Evolutionary conservation across 768 basidiomycete genomes (phyloP), one percentile per base, ranked within the genome.

Genomic region (Lactarius hengduanensis): DNA sequence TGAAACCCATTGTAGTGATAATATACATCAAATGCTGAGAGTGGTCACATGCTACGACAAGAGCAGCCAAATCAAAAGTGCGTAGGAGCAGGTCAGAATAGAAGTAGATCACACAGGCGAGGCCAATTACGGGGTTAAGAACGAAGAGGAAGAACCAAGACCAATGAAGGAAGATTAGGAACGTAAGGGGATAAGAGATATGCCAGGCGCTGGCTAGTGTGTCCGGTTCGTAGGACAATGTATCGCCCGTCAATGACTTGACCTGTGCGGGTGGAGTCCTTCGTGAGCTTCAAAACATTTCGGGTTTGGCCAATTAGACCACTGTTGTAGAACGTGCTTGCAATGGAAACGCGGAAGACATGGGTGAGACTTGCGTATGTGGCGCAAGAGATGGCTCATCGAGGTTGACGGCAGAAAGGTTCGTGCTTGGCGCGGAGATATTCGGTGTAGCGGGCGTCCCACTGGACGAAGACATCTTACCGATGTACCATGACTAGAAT

Each of bases 401-500:
- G 40, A 65, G 63, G 56, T 67, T 71, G 30, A 71, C 69, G 13
- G 74, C 64, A 3, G 74, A 62, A 26, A 60, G 53, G 2, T 69
- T 72, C 22, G 64, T 61, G n/a, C 66, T 54, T 5, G 72, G 79
- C 61, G 70, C 81, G 15, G 77, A 81, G 77, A 84, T 66, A 82
- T 71, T 82, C 73, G 75, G 86, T 71, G 78, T 87, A 3, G 76
- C 72, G 2, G 80, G 79, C 1, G 75, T 79, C 8, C 75, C 79
- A 8, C 76, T 72, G 0, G 78, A 74, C 6, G 82, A 75, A 5
- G 83, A 80, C 32, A 92, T 86, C 76, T 96, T 97, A 61, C 95
- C 94, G 67, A 96, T 94, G 75, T 93, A 96, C 96, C 96, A 98
- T 28, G 93, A 94, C 82, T 90, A 32, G 64, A 53, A 28, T 62